Base-by-base conservation (phyloP, 2,329 filamentous ascomycete genomes). In the Calonectria ilicicola region DNA sequence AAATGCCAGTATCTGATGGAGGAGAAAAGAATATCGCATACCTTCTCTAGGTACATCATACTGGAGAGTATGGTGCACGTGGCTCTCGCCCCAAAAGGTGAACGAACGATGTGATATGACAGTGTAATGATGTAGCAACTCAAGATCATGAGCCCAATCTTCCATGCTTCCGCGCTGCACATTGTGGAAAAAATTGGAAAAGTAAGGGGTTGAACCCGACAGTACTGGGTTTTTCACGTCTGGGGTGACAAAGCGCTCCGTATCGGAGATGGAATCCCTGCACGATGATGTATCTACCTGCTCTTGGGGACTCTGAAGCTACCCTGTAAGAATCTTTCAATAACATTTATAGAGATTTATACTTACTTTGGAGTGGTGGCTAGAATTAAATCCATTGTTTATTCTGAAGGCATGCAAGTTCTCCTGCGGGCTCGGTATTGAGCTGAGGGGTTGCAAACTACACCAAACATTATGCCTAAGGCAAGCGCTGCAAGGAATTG, bases 51-150 rank as follows among this genome's bases (percentile, higher is more conserved):
- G 70, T 4, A 74, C 62, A 9, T 66, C 73, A 19, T 62, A 27
- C 17, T 73, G 73, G 8, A 74, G 44, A 0, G 51, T 68, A 9
- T 56, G 38, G 19, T 65, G 47, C 5, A 64, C 51, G 10, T 70
- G 63, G 5, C 12, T 7, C 3, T 68, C 72, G 2, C 67, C 64
- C n/a, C 63, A 63, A 42, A 56, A 66, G 3, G 73, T 46, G 23
- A 58, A 58, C 10, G 67, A 66, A 10, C 67, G 64, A n/a, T 74
- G 70, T 2, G 70, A 71, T 15, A 65, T 35, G 21, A 60, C 64
- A 32, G 73, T 74, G 60, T 74, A 74, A 46, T 74, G 73, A 38
- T 73, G 73, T 7, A 63, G 62, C 19, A 74, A 65, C 42, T 74
- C 67, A 1, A 73, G 53, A 23, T 73, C 67, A 1, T 60, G 51